phyloP scores from a whole-genome alignment of 352 stramenopile genomes.

The Pythium phragmiticola region DNA sequence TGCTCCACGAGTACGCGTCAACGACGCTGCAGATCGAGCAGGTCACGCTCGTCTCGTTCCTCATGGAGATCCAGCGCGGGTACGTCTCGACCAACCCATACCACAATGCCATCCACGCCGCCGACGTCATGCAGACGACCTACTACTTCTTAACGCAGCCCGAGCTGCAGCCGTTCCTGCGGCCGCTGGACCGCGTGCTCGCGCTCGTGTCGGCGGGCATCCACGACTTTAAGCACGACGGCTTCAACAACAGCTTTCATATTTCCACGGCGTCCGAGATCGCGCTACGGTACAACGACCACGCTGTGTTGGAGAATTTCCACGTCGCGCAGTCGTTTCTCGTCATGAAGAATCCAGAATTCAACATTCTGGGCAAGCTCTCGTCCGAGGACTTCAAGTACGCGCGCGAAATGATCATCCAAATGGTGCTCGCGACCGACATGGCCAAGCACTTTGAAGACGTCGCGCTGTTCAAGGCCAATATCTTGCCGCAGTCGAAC shows the following conservation, averaged over 20 bases:
- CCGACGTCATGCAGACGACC: slow-evolving; percentile 88
- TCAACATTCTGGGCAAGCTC: slow-evolving; percentile 81
- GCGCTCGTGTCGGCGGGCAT: slow-evolving; percentile 79
- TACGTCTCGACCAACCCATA: slow-evolving; percentile 86
- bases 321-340: slow-evolving; percentile 88
- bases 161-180: slow-evolving; percentile 69
- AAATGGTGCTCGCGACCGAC: slow-evolving; percentile 90
- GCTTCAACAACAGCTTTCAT: slow-evolving; percentile 90
- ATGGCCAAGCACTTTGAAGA: slow-evolving; percentile 91
- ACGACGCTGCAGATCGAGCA: slow-evolving; percentile 64
- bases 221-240: slow-evolving; percentile 90
- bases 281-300: slow-evolving; percentile 87
- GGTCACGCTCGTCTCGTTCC: slow-evolving; percentile 62
- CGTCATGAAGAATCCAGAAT: slow-evolving; percentile 87
- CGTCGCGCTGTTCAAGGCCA: slow-evolving; percentile 85
- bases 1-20: slow-evolving; percentile 66
- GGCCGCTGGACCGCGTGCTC: slow-evolving; percentile 69
- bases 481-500: slow-evolving; percentile 63
- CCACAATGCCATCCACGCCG: slow-evolving; percentile 88
- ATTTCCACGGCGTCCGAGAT: slow-evolving; percentile 86
- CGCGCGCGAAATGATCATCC: slow-evolving; percentile 85
- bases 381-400: slow-evolving; percentile 83
- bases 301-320: slow-evolving; percentile 87
- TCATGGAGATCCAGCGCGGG: slow-evolving; percentile 81
- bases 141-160: slow-evolving; percentile 84